Conservation (phyloP, 139 green algal species). For the Limnomonas spitsbergensis region DNA sequence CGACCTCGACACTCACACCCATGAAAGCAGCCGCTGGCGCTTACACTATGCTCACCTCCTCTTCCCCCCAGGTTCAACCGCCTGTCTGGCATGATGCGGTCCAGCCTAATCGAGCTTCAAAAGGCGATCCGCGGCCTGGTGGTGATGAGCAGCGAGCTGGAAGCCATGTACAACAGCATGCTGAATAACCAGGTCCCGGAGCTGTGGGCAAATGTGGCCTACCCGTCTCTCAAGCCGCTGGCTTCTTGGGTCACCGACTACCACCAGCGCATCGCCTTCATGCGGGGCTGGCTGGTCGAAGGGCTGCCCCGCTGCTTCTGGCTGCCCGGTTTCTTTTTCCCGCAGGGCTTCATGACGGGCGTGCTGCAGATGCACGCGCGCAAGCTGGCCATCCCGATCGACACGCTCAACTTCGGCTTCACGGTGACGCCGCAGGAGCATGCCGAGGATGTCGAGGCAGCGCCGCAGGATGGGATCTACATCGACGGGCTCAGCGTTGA, state of each 20-base stretch:
- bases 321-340: constrained; percentile 86
- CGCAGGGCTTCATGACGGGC: constrained; percentile 86
- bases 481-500: constrained; percentile 79
- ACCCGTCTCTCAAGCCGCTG: constrained; percentile 80
- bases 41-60: no score
- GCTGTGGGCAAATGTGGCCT: constrained; percentile 67
- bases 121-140: constrained; percentile 79
- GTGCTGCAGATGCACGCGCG: constrained; percentile 81
- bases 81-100: constrained; percentile 27
- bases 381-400: constrained; percentile 78
- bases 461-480: constrained; percentile 61
- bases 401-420: constrained; percentile 77
- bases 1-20: no score
- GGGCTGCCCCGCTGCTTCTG: constrained; percentile 74
- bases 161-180: constrained; percentile 70
- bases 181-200: constrained; percentile 76
- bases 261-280: constrained; percentile 69
- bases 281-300: constrained; percentile 66
- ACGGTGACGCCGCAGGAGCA: constrained; percentile 35
- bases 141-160: constrained; percentile 81
- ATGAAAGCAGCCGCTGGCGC: no score
- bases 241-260: constrained; percentile 77
- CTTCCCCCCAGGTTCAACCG: constrained; percentile 41
- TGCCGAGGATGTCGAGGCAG: constrained; percentile 15
- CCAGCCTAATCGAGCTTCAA: constrained; percentile 67